Base-by-base conservation (phyloP, 2,329 filamentous ascomycete species). In the Nannizziopsis arthrosporioides region DNA sequence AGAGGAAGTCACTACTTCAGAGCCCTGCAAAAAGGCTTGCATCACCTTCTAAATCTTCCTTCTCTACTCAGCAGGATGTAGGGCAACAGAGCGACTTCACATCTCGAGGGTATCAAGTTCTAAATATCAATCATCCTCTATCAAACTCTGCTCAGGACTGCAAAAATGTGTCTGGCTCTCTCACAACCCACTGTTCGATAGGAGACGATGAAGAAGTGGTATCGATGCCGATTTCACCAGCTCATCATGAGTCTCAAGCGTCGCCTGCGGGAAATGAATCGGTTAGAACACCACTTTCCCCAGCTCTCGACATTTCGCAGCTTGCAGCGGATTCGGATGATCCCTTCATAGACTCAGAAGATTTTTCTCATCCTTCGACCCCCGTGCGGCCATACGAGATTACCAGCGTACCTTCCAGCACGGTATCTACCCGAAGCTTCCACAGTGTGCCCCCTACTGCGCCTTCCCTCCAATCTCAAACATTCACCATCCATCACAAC, bases 11-110 rank as follows among this genome's bases (percentile, higher is more conserved):
- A 9, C 53, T 70, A 5, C 58, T 72, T 12, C 63, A 68, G 52
- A 70, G 67, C 42, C 70, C 70, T 6, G 68, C 70, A 1, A 68
- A 68, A 51, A 65, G 67, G 42, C 60, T 67, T 18, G 56, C 58
- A 7, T 67, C 67, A 3, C 65, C 68, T 0, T 63, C 65, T 46
- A 70, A 68, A 43, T 57, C 18, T n/a, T 39, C 30, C 35, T n/a
- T 39, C 36, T 10, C 9, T 14, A 3, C 19, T 19, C 12, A 32
- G n/a, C n/a, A 43, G 14, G 10, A 14, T 10, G 8, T 17, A 18
- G 12, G 18, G 7, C 34, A 17, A 7, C 22, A 27, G 22, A 27
- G 22, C 22, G 22, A 27, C 27, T 4, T 1, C 14, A n/a, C 4
- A 11, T 5, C 30, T 36, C n/a, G 12, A 15, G 10, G 12, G 15